Percentiles rank a stretch among this genome's conserved stretches.
Evolutionary conservation across 2,329 filamentous ascomycete species (phyloP).

Genomic region (Fusarium sp.): DNA sequence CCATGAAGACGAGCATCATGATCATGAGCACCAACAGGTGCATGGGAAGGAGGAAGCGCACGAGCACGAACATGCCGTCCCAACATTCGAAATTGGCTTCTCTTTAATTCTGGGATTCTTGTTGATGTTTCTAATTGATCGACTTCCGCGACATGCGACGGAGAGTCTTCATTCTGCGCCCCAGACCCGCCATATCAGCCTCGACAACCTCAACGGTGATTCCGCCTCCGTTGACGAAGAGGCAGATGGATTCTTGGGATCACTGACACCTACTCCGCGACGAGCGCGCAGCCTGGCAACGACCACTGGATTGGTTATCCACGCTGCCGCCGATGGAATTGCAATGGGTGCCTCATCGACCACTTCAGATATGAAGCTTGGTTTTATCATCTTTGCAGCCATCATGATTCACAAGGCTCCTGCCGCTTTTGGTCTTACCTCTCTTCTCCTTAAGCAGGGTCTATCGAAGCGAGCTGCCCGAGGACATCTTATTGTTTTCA

Average conservation of each 20-base stretch:
- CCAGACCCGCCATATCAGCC: constrained; percentile 84
- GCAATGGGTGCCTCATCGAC: constrained; percentile 92
- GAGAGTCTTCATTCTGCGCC: constrained; percentile 73
- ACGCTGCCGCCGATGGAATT: constrained; percentile 94
- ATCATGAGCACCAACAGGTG: constrained; percentile 42
- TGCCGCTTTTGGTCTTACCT: constrained; percentile 93
- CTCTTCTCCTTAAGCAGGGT: constrained; percentile 89
- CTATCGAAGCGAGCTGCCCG: constrained; percentile 87
- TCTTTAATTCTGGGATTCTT: constrained; percentile 90
- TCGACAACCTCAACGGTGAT: constrained; percentile 79
- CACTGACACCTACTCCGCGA: constrained; percentile 67
- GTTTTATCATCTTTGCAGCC: constrained; percentile 92
- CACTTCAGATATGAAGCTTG: constrained; percentile 78
- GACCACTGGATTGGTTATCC: constrained; percentile 94
- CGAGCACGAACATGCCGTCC: constrained; percentile 56
- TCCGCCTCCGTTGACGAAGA: constrained; percentile 65
- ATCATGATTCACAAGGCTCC: constrained; percentile 99
- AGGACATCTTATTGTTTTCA: constrained; percentile 90
- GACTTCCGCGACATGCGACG: constrained; percentile 79
- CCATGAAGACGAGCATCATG: constrained; percentile 47
- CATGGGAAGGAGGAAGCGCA: constrained; percentile 54
- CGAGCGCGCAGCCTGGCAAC: constrained; percentile 78
- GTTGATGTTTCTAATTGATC: constrained; percentile 96
- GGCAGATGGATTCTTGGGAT: constrained; percentile 70
- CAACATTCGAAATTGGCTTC: constrained; percentile 85